These are phyloP conservation scores for Rhexocercosporidium sp. DNA, from an alignment of 2,329 filamentous ascomycete genomes.

Conservation along the genomic window DNA sequence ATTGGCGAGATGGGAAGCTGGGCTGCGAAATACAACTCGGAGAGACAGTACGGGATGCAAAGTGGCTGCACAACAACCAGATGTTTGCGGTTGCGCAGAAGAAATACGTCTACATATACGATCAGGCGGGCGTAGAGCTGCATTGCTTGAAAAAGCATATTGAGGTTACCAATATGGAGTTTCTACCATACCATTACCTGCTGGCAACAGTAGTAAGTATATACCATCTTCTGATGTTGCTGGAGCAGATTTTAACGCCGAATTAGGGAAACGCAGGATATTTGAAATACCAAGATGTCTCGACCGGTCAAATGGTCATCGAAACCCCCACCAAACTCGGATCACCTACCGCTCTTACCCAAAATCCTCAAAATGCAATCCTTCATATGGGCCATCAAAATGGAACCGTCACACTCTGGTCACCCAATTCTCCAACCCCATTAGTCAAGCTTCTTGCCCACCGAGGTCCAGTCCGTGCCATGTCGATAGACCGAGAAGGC, in stretches of 20 bases:
- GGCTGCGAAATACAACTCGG: slow-evolving; percentile 89
- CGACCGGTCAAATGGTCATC: slow-evolving; percentile 85
- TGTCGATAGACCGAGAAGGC: slow-evolving; percentile 87
- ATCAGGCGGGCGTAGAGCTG: slow-evolving; percentile 85
- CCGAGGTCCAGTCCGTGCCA: slow-evolving; percentile 81
- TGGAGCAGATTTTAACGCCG: slow-evolving; percentile 26
- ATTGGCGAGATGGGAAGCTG: slow-evolving; percentile 91
- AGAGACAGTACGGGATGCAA: slow-evolving; percentile 87
- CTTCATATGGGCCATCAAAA: slow-evolving; percentile 94
- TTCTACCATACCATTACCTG: slow-evolving; percentile 94
- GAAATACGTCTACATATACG: slow-evolving; percentile 97
- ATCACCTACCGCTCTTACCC: slow-evolving; percentile 79
- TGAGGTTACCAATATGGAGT: slow-evolving; percentile 93
- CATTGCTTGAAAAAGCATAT: slow-evolving; percentile 90
- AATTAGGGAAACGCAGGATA: slow-evolving; percentile 77
- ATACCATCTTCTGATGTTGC: not conserved
- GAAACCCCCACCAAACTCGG: slow-evolving; percentile 87
- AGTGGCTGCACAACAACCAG: slow-evolving; percentile 94
- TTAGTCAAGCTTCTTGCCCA: slow-evolving; percentile 92
- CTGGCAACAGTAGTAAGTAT: slow-evolving; percentile 78
- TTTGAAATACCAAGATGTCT: slow-evolving; percentile 93
- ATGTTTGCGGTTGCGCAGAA: slow-evolving; percentile 96
- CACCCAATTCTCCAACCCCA: slow-evolving; percentile 84
- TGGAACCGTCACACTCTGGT: slow-evolving; percentile 93
- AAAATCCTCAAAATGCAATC: slow-evolving; percentile 92